Percentiles rank a stretch among this genome's conserved stretches.
These are phyloP conservation scores for Chaetomium globosum DNA, from an alignment of 2,329 filamentous ascomycete species.

Conservation along the genomic window DNA sequence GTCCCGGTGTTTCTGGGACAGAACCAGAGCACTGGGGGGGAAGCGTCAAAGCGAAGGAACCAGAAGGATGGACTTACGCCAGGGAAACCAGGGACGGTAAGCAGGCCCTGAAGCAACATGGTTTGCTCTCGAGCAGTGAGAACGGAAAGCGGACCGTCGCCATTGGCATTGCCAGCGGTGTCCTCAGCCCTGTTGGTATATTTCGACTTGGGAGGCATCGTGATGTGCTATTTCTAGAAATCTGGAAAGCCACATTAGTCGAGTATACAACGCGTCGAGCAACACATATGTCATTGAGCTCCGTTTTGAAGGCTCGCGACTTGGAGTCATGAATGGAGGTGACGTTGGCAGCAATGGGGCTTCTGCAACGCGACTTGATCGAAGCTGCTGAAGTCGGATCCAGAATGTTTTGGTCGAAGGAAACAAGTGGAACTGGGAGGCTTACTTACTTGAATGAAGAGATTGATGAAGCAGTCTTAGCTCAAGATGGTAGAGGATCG, in stretches of 20 bases:
- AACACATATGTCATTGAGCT: not conserved
- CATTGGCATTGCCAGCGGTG: not conserved
- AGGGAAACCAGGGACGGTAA: not conserved
- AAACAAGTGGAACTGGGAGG: not conserved
- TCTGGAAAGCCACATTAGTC: not conserved
- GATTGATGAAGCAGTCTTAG: not conserved
- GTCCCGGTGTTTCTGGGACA: not conserved
- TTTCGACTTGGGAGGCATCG: conserved; percentile 3
- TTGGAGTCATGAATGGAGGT: not conserved
- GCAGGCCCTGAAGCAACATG: conserved; percentile 2
- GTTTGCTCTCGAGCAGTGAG: conserved; percentile 7
- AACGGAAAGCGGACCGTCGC: not conserved
- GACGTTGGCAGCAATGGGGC: not conserved
- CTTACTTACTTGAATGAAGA: not conserved
- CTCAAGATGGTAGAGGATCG: not conserved
- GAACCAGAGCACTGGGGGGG: not conserved
- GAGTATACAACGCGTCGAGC: not conserved
- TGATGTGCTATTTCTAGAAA: no score
- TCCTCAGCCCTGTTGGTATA: not conserved
- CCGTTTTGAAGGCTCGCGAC: not conserved
- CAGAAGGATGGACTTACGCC: conserved; percentile 3
- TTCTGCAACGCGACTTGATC: not conserved
- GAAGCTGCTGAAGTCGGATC: not conserved
- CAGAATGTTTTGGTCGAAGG: not conserved
- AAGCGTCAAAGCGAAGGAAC: not conserved